phyloP scores from a whole-genome alignment of 1,284 basidiomycete genomes.

The Tilletia indica region DNA sequence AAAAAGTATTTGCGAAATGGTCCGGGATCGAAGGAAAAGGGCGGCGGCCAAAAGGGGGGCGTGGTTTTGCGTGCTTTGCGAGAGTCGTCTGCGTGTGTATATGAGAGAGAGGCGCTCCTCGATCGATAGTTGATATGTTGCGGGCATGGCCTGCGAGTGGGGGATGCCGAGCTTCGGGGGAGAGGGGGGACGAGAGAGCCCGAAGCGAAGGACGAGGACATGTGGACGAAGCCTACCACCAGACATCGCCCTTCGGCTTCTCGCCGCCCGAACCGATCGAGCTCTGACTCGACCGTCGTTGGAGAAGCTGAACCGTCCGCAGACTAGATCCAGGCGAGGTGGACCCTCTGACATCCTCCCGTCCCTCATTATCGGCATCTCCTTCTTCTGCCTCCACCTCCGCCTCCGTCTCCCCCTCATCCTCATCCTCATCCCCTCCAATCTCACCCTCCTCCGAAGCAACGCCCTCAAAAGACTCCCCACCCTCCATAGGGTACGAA shows the following conservation, averaged over 20 bases:
- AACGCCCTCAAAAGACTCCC: constrained; percentile 13
- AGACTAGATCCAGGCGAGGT: constrained; percentile 17
- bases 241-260: constrained; percentile 29
- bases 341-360: too few species aligned
- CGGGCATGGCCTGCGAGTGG: too few species aligned
- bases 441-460: constrained; percentile 22
- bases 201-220: too few species aligned
- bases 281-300: background rate
- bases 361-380: background rate
- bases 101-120: too few species aligned
- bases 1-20: too few species aligned
- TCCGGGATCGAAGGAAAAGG: too few species aligned
- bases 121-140: too few species aligned
- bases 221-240: constrained; percentile 22
- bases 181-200: too few species aligned
- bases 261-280: constrained; percentile 9
- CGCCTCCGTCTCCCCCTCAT: constrained; percentile 1
- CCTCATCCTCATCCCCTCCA: constrained; percentile 10
- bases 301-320: background rate
- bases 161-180: too few species aligned
- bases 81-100: too few species aligned
- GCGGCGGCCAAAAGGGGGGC: too few species aligned
- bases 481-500: constrained; percentile 20
- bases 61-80: too few species aligned
- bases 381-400: constrained; percentile 26